Conservation (phyloP, 331 rosid species). For the Rosa hybrid region DNA sequence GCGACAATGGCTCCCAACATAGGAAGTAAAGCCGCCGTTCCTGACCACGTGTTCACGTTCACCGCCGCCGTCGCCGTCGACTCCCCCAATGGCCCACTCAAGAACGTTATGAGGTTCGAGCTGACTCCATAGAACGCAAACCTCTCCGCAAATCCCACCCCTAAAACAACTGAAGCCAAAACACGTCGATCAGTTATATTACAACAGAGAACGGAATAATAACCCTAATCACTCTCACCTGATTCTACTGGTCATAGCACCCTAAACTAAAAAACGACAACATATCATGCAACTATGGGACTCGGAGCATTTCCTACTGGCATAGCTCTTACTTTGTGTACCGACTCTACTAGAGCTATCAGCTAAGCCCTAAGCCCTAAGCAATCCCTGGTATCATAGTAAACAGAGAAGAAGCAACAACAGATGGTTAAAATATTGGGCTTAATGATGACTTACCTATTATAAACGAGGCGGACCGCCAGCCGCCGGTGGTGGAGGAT, state of each 20-base stretch:
- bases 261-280: neutral
- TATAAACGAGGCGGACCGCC: conserved; percentile 3
- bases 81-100: conserved; percentile 45
- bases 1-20: conserved; percentile 29
- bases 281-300: neutral
- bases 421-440: neutral
- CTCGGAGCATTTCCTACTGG: neutral
- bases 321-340: neutral
- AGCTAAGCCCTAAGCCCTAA: neutral
- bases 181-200: neutral
- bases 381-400: neutral
- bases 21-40: conserved; percentile 37
- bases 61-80: conserved; percentile 44
- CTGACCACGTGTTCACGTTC: conserved; percentile 50
- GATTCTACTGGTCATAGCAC: neutral
- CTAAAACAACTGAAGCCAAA: neutral
- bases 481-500: neutral
- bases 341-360: neutral
- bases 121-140: conserved; percentile 44
- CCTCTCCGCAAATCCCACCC: conserved; percentile 58
- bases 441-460: neutral
- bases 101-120: conserved; percentile 39
- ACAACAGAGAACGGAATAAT: neutral
- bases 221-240: neutral
- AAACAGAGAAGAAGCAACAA: neutral